Evolutionary conservation across 1,139 yeast genomes (phyloP).

Genomic region (Diutina neorugosa): DNA sequence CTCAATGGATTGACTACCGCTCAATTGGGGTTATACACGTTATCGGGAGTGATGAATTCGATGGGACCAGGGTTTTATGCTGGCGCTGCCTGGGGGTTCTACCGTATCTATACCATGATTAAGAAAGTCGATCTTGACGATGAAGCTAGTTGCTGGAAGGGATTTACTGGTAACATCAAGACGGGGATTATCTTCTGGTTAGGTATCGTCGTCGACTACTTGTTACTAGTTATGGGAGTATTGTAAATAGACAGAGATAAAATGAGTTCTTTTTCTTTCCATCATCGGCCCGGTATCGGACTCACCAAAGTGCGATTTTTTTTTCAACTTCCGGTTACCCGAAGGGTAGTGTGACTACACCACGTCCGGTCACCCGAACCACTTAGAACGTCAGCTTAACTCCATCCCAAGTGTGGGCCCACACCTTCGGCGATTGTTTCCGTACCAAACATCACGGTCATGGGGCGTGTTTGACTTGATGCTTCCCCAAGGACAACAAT

Average conservation of each 20-base stretch:
- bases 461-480: no score
- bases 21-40: constrained; percentile 51
- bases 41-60: constrained; percentile 73
- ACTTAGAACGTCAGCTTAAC: no score
- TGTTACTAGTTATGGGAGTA: constrained; percentile 34
- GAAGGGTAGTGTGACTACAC: not conserved
- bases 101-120: constrained; percentile 57
- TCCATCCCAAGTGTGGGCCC: no score
- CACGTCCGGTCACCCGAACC: not conserved
- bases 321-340: not conserved
- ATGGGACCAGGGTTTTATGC: constrained; percentile 79
- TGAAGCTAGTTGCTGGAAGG: constrained; percentile 73
- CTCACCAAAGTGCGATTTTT: not conserved
- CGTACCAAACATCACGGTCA: no score
- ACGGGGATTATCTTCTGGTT: constrained; percentile 72
- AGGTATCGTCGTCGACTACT: constrained; percentile 69
- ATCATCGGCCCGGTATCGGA: not conserved
- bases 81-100: constrained; percentile 57
- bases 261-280: no score
- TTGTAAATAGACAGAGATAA: constrained; percentile 16
- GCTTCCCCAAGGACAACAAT: no score
- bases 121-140: constrained; percentile 61
- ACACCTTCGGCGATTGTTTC: no score
- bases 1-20: constrained; percentile 49
- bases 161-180: constrained; percentile 63